Percentiles rank a stretch among this genome's conserved stretches.
Evolutionary conservation across 1,284 basidiomycete genomes (phyloP).

Genomic region (Macrocystidia cucumis): DNA sequence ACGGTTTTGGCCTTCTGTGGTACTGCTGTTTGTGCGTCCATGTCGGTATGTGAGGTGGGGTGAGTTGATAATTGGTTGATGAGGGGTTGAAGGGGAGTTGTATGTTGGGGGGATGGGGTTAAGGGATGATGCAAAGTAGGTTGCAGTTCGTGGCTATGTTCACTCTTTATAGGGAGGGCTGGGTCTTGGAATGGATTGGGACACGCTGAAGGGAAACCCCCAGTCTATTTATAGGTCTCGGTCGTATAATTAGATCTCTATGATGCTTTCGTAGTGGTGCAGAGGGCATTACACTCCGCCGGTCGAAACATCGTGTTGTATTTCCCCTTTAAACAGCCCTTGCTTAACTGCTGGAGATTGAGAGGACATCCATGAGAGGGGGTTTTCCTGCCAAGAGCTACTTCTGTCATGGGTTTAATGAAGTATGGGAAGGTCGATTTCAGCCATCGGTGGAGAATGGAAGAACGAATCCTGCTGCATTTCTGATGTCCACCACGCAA

Average conservation of each 20-base stretch:
- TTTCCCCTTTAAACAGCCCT: too few relatives aligned
- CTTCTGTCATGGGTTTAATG: too few relatives aligned
- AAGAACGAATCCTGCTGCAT: too few relatives aligned
- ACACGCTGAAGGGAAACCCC: not conserved
- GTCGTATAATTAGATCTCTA: not conserved
- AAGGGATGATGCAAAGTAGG: not conserved
- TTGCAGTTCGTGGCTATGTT: not conserved
- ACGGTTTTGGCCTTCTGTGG: conserved; percentile 30
- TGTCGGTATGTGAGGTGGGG: not conserved
- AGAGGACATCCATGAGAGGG: too few relatives aligned
- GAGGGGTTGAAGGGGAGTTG: not conserved
- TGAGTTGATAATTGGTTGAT: not conserved
- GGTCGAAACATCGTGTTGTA: not conserved
- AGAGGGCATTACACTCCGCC: not conserved
- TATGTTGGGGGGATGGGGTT: not conserved
- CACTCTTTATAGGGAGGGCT: not conserved
- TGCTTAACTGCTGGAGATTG: too few relatives aligned
- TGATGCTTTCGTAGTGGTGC: not conserved
- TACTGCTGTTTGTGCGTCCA: conserved; percentile 9
- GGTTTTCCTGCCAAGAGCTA: too few relatives aligned
- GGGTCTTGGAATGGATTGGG: not conserved
- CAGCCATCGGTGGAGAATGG: too few relatives aligned
- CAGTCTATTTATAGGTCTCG: not conserved
- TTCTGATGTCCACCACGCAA: too few relatives aligned
- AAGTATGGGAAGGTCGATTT: too few relatives aligned